Base-by-base conservation (phyloP, 306 rosid species). In the Corylus heterophylla region DNA sequence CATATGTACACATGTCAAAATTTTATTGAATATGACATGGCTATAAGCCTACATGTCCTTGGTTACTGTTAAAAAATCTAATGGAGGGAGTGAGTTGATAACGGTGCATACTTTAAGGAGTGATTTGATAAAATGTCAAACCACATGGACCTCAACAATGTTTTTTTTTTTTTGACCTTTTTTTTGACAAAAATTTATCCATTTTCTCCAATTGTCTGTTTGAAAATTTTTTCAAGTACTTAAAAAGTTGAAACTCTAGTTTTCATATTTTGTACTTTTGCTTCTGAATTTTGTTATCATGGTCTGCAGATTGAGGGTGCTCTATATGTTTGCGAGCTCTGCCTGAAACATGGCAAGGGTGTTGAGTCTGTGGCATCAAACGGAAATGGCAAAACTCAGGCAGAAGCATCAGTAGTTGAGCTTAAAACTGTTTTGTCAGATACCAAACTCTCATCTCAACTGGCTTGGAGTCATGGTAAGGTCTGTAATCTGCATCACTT, bases 311-410 rank as follows among this genome's bases (percentile, higher is more conserved):
- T 75, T 80, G 90, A 90, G 81, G 81, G 82, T 54, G 76, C 86
- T 18, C 13, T 48, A 18, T 87, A 83, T 55, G 86, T 87, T 67
- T 95, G 98, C 79, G 98, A 92, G 87, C 87, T 92, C 4, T 95
- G 98, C 85, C 85, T 85, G 85, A 93, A 92, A 76, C 91, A 95
- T 73, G 88, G 91, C 74, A 89, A 91, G 86, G 78, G 78, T 79
- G 81, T 69, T 66, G 71, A 69, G 77, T 78, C 69, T 63, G 67
- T 64, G 55, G 79, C 77, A 74, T 87, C 78, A 66, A 83, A 56
- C 11, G 90, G 78, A 81, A 82, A 51, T 75, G 81, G 84, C 50
- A 81, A 86, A 67, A 77, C 85, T 35, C 44, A 86, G 81, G 68
- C 44, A 67, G 49, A 72, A 39, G 76, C 80, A 35, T 70, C 79